Conservation (phyloP, 305 asterid genomes). For the Rubia tinctorum region DNA sequence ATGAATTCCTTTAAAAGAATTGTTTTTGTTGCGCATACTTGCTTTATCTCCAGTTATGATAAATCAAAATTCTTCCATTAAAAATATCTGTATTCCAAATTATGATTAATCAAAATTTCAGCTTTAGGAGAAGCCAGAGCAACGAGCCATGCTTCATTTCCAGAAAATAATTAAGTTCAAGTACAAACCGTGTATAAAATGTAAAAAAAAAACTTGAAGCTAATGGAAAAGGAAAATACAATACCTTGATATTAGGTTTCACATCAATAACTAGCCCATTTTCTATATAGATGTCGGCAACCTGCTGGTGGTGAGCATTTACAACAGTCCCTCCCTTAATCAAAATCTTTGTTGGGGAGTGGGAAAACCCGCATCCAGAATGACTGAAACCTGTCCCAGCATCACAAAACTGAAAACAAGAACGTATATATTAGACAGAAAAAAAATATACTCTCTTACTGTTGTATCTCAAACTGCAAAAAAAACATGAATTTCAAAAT, state of each 20-base stretch:
- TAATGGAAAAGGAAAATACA: conserved; percentile 13
- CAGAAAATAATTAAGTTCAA: neutral
- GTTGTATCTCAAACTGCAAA: conserved; percentile 1
- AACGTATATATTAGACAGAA: neutral
- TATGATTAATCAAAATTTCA: neutral
- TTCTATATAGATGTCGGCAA: conserved; percentile 82
- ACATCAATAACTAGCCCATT: conserved; percentile 71
- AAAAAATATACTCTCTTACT: neutral
- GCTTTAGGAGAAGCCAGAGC: neutral
- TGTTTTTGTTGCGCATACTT: too few relatives aligned
- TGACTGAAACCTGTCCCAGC: conserved; percentile 41
- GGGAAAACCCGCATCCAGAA: conserved; percentile 38
- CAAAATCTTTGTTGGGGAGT: conserved; percentile 55
- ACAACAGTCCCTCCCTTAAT: conserved; percentile 94
- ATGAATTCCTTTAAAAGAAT: too few relatives aligned
- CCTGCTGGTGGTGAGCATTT: conserved; percentile 86
- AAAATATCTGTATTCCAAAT: neutral
- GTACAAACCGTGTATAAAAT: neutral
- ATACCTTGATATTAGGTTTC: conserved; percentile 33
- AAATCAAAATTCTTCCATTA: neutral
- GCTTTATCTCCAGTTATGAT: too few relatives aligned
- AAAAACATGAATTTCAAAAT: neutral
- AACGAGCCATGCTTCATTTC: neutral
- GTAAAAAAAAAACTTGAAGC: conserved; percentile 1
- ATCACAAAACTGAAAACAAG: conserved; percentile 56